These are phyloP conservation scores for Anisodus acutangulus DNA, from an alignment of 257 asterid genomes.

Conservation along the genomic window DNA sequence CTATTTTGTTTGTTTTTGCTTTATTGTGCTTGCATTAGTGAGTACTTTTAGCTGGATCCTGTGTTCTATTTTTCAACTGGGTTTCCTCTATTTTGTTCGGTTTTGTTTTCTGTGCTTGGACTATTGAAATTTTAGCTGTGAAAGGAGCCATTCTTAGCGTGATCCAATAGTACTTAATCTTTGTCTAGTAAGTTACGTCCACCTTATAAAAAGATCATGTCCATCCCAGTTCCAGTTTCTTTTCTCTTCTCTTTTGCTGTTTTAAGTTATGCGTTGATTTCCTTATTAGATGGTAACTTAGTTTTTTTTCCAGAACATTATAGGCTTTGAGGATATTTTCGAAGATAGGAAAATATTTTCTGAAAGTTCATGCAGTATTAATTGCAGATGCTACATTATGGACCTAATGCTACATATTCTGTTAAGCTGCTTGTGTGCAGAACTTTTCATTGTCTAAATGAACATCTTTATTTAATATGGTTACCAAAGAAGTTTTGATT, in stretches of 20 bases:
- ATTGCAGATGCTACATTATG: neutral
- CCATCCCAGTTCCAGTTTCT: neutral
- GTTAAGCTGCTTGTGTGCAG: conserved; percentile 6
- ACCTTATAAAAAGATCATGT: neutral
- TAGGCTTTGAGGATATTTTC: neutral
- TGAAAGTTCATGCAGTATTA: neutral
- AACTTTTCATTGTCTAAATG: neutral
- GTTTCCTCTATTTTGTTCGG: neutral
- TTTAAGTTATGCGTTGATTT: neutral
- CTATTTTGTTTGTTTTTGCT: neutral
- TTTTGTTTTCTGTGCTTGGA: neutral
- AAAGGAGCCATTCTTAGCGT: neutral
- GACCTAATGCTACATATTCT: conserved; percentile 15
- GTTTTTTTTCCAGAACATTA: neutral
- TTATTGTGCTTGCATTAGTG: too few species aligned
- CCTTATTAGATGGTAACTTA: neutral
- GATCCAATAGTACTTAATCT: neutral
- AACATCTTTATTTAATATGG: neutral
- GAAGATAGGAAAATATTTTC: neutral
- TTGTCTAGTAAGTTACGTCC: neutral
- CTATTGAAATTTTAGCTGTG: neutral
- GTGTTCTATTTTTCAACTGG: neutral
- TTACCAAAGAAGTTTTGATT: neutral
- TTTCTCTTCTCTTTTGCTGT: neutral
- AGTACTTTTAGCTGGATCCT: conserved; percentile 25